Conservation (phyloP, 1,139 yeast species). For the Pichia sp. region DNA sequence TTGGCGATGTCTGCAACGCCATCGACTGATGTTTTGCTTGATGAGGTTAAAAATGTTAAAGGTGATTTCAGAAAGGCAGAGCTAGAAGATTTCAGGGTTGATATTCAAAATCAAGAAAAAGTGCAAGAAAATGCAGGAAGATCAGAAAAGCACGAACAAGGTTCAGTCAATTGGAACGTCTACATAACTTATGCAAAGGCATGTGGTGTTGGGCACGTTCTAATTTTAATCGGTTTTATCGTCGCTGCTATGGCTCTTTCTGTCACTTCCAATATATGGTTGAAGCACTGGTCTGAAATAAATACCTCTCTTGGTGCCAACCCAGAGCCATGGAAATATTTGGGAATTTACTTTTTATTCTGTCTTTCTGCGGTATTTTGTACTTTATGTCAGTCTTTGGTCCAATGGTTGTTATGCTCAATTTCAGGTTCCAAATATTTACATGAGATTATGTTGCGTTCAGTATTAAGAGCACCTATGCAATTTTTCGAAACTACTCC, state of each 20-base stretch:
- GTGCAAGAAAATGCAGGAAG: slow-evolving; percentile 38
- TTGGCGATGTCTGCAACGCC: slow-evolving; percentile 25
- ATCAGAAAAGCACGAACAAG: slow-evolving; percentile 84
- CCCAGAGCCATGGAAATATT: slow-evolving; percentile 64
- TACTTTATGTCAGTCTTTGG: slow-evolving; percentile 60
- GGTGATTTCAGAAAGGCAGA: slow-evolving; percentile 28
- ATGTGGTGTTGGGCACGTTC: slow-evolving; percentile 71
- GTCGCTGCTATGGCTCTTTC: slow-evolving; percentile 57
- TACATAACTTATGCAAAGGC: slow-evolving; percentile 82
- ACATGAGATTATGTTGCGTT: slow-evolving; percentile 73
- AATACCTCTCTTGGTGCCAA: slow-evolving; percentile 67
- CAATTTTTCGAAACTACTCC: slow-evolving; percentile 96
- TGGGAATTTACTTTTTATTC: slow-evolving; percentile 70
- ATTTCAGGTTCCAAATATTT: slow-evolving; percentile 76
- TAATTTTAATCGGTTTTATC: slow-evolving; percentile 47
- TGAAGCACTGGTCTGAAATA: slow-evolving; percentile 95
- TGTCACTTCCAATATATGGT: slow-evolving; percentile 77
- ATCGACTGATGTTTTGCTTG: slow-evolving; percentile 28
- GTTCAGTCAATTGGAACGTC: slow-evolving; percentile 88
- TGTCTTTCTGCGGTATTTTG: slow-evolving; percentile 68
- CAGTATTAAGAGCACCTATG: slow-evolving; percentile 93
- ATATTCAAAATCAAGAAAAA: slow-evolving; percentile 40
- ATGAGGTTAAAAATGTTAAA: slow-evolving; percentile 32
- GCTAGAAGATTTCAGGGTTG: slow-evolving; percentile 29
- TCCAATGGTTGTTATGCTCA: slow-evolving; percentile 80